phyloP scores from a whole-genome alignment of 2,329 filamentous ascomycete genomes.

The Talaromyces rugulosus region DNA sequence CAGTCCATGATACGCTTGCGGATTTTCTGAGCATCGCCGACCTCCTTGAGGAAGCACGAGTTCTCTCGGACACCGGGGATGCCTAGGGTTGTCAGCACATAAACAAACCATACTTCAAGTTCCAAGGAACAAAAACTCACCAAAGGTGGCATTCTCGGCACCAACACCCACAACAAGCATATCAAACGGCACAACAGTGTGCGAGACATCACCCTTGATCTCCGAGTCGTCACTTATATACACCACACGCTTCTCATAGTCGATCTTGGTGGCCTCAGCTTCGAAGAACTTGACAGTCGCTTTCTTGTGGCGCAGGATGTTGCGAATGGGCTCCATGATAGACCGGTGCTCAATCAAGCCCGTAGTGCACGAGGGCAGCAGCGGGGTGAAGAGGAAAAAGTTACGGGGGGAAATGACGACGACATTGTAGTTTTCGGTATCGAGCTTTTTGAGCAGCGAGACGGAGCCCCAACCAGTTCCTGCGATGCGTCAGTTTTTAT shows the following conservation, averaged over 20 bases:
- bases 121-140: conserved; percentile 42
- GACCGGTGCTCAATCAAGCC: conserved; percentile 97
- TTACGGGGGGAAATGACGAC: conserved; percentile 96
- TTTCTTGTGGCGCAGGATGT: conserved; percentile 93
- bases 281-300: conserved; percentile 94
- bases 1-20: conserved; percentile 99
- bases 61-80: conserved; percentile 93
- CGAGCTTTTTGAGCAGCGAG: conserved; percentile 95
- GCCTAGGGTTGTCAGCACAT: conserved; percentile 34
- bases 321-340: conserved; percentile 98
- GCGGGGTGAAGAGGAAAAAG: conserved; percentile 98
- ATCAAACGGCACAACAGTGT: conserved; percentile 92
- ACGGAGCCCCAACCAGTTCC: conserved; percentile 96
- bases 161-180: conserved; percentile 97
- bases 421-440: conserved; percentile 99
- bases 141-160: conserved; percentile 97
- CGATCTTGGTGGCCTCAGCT: conserved; percentile 92
- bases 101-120: neutral
- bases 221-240: conserved; percentile 90
- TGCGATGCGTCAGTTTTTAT: conserved; percentile 32
- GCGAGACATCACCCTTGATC: conserved; percentile 74
- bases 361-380: conserved; percentile 95
- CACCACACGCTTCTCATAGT: conserved; percentile 83
- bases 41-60: conserved; percentile 98
- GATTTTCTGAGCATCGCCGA: conserved; percentile 90